Evolutionary conservation across 805 yeast species (phyloP), one percentile per base, ranked within the genome.

Genomic region (Metschnikowia dekortorum): DNA sequence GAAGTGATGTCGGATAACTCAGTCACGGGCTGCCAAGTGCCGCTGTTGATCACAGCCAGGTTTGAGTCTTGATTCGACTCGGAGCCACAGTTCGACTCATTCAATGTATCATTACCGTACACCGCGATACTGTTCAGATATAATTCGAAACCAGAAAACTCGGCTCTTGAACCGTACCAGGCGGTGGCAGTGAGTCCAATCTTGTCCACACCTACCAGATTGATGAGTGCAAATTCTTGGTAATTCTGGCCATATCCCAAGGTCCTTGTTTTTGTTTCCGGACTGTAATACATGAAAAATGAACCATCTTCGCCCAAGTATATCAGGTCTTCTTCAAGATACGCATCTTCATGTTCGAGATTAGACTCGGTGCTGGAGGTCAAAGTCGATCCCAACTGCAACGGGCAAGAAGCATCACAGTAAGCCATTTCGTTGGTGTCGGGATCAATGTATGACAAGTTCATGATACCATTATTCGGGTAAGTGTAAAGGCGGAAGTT

Each of bases 331-430:
- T 62, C 55, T 40, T 51, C 59, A 4, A 55, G 50, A 31, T 40
- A 46, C 2, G 18, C 22, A 7, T 51, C 51, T 6, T 47, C 44
- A 2, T 62, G 54, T 8, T 64, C 53, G n/a, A 60, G 52, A 45
- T 70, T 61, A 30, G 22, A n/a, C 8, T 62, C 59, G 4, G 66
- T 61, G 18, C 61, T 52, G 11, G 69, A 59, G 11, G 60, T 39
- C 43, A 85, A 63, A 2, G 64, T 61, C 0, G 73, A 50, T 10
- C 65, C 63, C 30, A 74, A 73, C 1, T 77, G 68, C 28, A 92
- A 70, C 0, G 97, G 96, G 67, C 99, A 94, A 78, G 81, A 85
- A 0, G 96, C 95, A 65, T 90, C 96, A 73, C 99, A 94, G 61
- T 70, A 70, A 13, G 69, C 63, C 3, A 77, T 46, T n/a, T 73